These are phyloP conservation scores for Talaromyces marneffei DNA, from an alignment of 2,329 filamentous ascomycete species.

Conservation along the genomic window DNA sequence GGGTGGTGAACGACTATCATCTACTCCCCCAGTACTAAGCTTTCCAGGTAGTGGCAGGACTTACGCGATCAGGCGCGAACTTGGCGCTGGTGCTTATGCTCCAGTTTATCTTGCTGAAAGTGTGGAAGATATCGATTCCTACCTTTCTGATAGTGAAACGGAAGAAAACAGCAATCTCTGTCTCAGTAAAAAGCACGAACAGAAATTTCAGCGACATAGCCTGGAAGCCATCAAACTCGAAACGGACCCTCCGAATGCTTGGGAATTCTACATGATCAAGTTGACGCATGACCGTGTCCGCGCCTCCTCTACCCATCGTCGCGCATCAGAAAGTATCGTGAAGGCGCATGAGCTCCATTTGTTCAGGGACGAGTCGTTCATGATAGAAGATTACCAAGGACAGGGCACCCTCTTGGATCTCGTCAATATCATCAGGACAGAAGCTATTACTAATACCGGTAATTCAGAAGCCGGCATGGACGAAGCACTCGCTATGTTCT, in stretches of 20 bases:
- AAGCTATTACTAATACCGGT: conserved; percentile 47
- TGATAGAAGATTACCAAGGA: conserved; percentile 79
- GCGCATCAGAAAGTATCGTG: conserved; percentile 71
- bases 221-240: conserved; percentile 95
- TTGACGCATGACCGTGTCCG: conserved; percentile 71
- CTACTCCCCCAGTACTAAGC: conserved; percentile 58
- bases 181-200: conserved; percentile 16
- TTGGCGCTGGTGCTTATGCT: conserved; percentile 90
- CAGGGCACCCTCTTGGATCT: conserved; percentile 94
- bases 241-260: conserved; percentile 68
- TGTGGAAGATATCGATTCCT: conserved; percentile 46
- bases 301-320: conserved; percentile 49
- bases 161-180: conserved; percentile 18
- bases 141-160: conserved; percentile 27
- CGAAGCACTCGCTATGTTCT: conserved; percentile 90
- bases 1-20: conserved; percentile 53
- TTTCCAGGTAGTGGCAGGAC: conserved; percentile 60
- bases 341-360: conserved; percentile 85
- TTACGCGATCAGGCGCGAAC: conserved; percentile 76
- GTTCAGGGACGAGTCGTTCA: conserved; percentile 81
- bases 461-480: conserved; percentile 66
- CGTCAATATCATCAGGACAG: conserved; percentile 75
- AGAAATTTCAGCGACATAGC: conserved; percentile 40
- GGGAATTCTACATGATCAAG: conserved; percentile 96
- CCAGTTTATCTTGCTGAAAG: conserved; percentile 87